Evolutionary conservation across 1,284 basidiomycete genomes (phyloP), one percentile per base, ranked within the genome.

Genomic region (Pascua guehoae): DNA sequence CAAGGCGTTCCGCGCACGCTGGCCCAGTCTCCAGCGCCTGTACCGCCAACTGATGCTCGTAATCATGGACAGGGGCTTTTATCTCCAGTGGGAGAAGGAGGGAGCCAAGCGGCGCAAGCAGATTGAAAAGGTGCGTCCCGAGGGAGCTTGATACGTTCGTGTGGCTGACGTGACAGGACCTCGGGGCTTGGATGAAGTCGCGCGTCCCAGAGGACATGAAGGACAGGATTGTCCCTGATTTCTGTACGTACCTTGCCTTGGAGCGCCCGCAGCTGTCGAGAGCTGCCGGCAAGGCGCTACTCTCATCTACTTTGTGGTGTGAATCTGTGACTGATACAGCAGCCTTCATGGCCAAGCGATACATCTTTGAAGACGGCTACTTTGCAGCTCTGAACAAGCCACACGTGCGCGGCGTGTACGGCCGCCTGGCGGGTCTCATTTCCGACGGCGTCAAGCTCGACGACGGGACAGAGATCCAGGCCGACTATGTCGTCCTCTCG

Each of bases 271-370:
- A 32, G 24, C n/a, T n/a, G n/a, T n/a, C n/a, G n/a, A n/a, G n/a
- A n/a, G n/a, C n/a, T n/a, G n/a, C n/a, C n/a, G n/a, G n/a, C n/a
- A n/a, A n/a, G n/a, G n/a, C n/a, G n/a, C n/a, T n/a, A n/a, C n/a
- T n/a, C n/a, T 38, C 0, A 5, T 42, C n/a, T n/a, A 36, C 45
- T 54, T 43, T 8, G 10, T 32, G 24, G 8, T 17, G 14, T n/a
- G 12, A 18, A 11, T n/a, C 7, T 38, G 36, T 32, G 3, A 7
- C 49, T 51, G 15, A 51, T 17, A 7, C n/a, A 14, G 15, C 42
- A 69, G 64, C 67, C 1, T 62, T 66, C 39, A 65, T 63, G 15
- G 63, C 61, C 8, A 66, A 67, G 43, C 62, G 69, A 16, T 36
- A 53, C 37, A 57, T 68, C 50, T 59, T 65, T 38, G 53, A 59